phyloP scores from a whole-genome alignment of 108 stramenopile genomes.

The Aurantiochytrium sp. region DNA sequence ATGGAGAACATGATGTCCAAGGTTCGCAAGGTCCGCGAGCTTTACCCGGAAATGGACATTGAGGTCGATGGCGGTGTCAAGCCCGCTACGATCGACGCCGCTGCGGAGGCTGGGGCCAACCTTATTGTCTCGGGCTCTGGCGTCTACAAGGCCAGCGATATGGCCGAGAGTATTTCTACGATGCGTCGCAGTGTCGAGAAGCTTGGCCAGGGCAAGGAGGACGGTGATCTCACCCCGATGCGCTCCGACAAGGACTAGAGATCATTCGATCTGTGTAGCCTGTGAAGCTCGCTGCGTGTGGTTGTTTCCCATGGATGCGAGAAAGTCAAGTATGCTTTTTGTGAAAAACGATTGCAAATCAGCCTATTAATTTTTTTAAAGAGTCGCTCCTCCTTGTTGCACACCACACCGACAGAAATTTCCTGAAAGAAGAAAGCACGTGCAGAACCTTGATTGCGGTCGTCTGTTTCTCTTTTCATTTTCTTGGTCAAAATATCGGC shows the following conservation, averaged over 20 bases:
- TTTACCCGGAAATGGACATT: slow-evolving; percentile 66
- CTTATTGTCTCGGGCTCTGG: slow-evolving; percentile 70
- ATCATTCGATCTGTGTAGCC: not conserved
- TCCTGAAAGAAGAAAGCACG: too few species aligned
- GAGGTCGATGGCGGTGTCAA: slow-evolving; percentile 82
- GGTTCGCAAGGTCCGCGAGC: slow-evolving; percentile 57
- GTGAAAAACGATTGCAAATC: too few species aligned
- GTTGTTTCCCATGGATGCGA: not conserved
- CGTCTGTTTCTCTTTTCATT: not conserved
- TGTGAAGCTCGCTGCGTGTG: not conserved
- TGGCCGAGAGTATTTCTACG: slow-evolving; percentile 39
- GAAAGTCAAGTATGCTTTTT: not conserved
- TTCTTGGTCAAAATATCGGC: not conserved
- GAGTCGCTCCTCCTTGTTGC: too few species aligned
- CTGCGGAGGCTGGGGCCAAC: slow-evolving; percentile 78
- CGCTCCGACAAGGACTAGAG: slow-evolving; percentile 28
- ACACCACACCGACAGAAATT: too few species aligned
- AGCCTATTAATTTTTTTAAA: too few species aligned
- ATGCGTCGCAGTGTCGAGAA: slow-evolving; percentile 53
- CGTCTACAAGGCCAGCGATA: slow-evolving; percentile 62
- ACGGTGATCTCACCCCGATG: slow-evolving; percentile 36
- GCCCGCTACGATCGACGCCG: slow-evolving; percentile 67
- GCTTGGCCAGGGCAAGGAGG: slow-evolving; percentile 46
- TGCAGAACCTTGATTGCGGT: too few species aligned
- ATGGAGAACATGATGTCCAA: slow-evolving; percentile 75